These are phyloP conservation scores for Phytophthora palmivora DNA, from an alignment of 352 stramenopile genomes.

Conservation along the genomic window DNA sequence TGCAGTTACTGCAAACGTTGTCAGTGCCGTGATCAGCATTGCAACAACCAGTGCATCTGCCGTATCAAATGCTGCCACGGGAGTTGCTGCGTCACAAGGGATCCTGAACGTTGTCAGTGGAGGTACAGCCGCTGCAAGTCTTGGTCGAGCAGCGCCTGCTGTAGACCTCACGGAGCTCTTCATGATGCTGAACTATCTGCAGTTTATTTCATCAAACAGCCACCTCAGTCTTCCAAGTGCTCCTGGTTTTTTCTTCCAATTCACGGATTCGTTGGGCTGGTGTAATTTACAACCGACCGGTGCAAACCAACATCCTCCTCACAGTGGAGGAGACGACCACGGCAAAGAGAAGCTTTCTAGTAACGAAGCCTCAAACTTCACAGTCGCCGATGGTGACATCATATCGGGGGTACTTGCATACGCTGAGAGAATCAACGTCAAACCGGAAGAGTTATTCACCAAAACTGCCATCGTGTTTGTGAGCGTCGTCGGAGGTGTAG, in stretches of 20 bases:
- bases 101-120: constrained; percentile 32
- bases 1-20: constrained; percentile 58
- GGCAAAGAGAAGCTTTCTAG: constrained; percentile 36
- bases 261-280: constrained; percentile 79
- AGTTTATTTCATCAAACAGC: constrained; percentile 73
- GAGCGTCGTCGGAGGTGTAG: constrained; percentile 64
- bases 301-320: background rate
- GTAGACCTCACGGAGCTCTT: constrained; percentile 63
- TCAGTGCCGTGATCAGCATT: constrained; percentile 54
- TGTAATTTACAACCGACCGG: constrained; percentile 51
- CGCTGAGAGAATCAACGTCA: constrained; percentile 64
- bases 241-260: constrained; percentile 67
- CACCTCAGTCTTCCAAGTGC: constrained; percentile 67
- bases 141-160: constrained; percentile 35
- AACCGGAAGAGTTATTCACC: constrained; percentile 73
- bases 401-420: constrained; percentile 78
- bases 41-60: constrained; percentile 43
- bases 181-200: constrained; percentile 76
- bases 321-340: constrained; percentile 15
- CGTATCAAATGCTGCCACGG: constrained; percentile 33
- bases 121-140: constrained; percentile 1
- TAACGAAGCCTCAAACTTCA: constrained; percentile 46
- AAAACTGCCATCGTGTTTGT: constrained; percentile 77
- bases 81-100: constrained; percentile 32
- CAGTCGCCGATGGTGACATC: constrained; percentile 73